phyloP scores from a whole-genome alignment of 2,329 filamentous ascomycete genomes.

The Calycina marina region DNA sequence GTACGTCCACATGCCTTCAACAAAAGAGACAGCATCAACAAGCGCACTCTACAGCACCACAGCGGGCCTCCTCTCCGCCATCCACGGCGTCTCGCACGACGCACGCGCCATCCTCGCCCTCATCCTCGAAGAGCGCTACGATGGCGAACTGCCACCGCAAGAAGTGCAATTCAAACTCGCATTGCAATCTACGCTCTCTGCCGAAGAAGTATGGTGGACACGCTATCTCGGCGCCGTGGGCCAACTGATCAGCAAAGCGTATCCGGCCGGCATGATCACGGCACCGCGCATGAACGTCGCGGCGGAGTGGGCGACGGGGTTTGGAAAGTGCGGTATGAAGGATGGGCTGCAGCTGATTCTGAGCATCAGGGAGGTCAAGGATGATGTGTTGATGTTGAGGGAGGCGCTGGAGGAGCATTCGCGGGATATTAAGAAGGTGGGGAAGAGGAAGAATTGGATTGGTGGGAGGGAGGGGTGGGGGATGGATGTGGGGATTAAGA shows the following conservation, averaged over 20 bases:
- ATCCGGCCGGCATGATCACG: conserved; percentile 40
- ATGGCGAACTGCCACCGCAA: conserved; percentile 42
- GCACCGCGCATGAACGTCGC: conserved; percentile 28
- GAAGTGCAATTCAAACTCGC: conserved; percentile 39
- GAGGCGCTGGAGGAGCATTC: conserved; percentile 27
- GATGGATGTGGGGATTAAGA: conserved; percentile 24
- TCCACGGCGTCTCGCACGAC: conserved; percentile 46
- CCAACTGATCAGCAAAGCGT: conserved; percentile 39
- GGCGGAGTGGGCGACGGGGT: conserved; percentile 27
- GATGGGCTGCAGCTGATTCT: conserved; percentile 31
- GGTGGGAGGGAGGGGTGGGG: conserved; percentile 24
- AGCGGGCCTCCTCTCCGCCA: conserved; percentile 43
- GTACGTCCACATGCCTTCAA: conserved; percentile 34
- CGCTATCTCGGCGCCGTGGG: conserved; percentile 47
- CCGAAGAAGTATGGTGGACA: conserved; percentile 48
- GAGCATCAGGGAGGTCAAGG: conserved; percentile 25
- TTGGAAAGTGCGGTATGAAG: conserved; percentile 26
- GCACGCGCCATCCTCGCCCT: conserved; percentile 47
- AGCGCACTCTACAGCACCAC: conserved; percentile 48
- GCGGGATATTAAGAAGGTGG: conserved; percentile 35
- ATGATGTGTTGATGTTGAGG: conserved; percentile 26
- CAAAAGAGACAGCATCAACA: conserved; percentile 39
- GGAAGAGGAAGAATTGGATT: conserved; percentile 44
- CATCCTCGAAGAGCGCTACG: conserved; percentile 48
- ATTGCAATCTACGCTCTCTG: conserved; percentile 37